These are phyloP conservation scores for Cairneyella variabilis DNA, from an alignment of 495 filamentous ascomycete genomes.

Conservation along the genomic window DNA sequence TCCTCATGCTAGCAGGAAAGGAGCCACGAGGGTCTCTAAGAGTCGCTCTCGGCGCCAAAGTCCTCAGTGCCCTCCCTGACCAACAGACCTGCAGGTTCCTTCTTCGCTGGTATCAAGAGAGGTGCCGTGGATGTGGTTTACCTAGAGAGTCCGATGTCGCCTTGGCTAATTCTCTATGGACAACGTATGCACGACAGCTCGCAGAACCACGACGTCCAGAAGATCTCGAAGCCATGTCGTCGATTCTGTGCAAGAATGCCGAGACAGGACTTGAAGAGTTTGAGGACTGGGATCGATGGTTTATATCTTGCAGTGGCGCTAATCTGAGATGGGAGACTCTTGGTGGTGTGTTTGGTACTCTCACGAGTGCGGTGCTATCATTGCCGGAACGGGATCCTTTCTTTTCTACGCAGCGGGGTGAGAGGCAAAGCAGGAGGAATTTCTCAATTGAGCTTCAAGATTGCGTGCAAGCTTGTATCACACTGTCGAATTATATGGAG, in stretches of 20 bases:
- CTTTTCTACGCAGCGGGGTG: constrained; percentile 16
- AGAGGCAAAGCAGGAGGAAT: constrained; percentile 7
- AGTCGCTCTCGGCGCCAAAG: constrained; percentile 14
- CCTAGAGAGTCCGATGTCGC: constrained; percentile 1
- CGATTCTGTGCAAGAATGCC: constrained; percentile 16
- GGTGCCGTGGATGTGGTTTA: constrained; percentile 4
- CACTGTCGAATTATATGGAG: constrained; percentile 21
- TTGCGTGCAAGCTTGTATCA: constrained; percentile 21
- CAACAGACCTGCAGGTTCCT: constrained; percentile 15
- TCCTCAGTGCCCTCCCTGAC: constrained; percentile 15
- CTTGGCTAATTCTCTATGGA: constrained; percentile 12
- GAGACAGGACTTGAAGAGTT: constrained; percentile 13
- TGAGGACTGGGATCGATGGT: constrained; percentile 19
- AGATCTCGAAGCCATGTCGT: constrained; percentile 11
- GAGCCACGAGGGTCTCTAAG: not conserved
- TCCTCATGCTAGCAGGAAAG: constrained; percentile 13
- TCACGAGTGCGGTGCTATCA: constrained; percentile 5
- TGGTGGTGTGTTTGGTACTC: constrained; percentile 13
- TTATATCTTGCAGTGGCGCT: constrained; percentile 10
- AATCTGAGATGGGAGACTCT: constrained; percentile 25
- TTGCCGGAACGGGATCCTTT: constrained; percentile 21
- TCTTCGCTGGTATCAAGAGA: constrained; percentile 16
- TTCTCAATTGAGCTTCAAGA: constrained; percentile 21
- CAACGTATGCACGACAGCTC: constrained; percentile 7
- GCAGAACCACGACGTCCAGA: constrained; percentile 6